phyloP scores from a whole-genome alignment of 805 yeast species.

The Myxozyma neotropica region DNA sequence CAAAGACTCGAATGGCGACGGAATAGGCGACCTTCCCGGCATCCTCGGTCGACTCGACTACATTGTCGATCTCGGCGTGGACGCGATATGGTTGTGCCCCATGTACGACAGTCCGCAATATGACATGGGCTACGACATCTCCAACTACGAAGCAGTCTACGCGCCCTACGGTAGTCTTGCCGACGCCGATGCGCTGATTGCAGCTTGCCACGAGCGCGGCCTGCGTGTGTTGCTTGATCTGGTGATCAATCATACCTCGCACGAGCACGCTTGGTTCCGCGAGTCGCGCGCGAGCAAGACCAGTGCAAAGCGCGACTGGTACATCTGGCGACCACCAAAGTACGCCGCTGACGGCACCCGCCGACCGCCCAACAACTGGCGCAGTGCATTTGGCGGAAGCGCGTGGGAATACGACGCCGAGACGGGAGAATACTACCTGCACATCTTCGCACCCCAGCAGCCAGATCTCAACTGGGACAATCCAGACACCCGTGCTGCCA shows the following conservation, averaged over 20 bases:
- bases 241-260: no score
- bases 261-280: conserved; percentile 52
- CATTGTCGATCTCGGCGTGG: conserved; percentile 53
- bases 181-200: no score
- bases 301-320: conserved; percentile 66
- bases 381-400: conserved; percentile 54
- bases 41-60: conserved; percentile 56
- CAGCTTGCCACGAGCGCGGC: no score
- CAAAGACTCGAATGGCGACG: conserved; percentile 62
- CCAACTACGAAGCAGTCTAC: conserved; percentile 56
- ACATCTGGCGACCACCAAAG: conserved; percentile 57
- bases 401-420: conserved; percentile 62
- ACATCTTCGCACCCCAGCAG: conserved; percentile 56
- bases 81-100: conserved; percentile 60
- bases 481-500: conserved; percentile 44
- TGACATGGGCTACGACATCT: conserved; percentile 66
- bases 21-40: conserved; percentile 60
- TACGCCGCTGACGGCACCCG: conserved; percentile 60
- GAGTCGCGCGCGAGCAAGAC: conserved; percentile 43
- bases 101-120: conserved; percentile 61
- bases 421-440: conserved; percentile 59
- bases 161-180: conserved; percentile 58
- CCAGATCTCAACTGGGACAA: conserved; percentile 69
- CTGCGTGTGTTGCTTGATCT: no score
- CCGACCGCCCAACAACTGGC: conserved; percentile 62